Evolutionary conservation across 768 basidiomycete species (phyloP).

Genomic region (Boletus sp.): DNA sequence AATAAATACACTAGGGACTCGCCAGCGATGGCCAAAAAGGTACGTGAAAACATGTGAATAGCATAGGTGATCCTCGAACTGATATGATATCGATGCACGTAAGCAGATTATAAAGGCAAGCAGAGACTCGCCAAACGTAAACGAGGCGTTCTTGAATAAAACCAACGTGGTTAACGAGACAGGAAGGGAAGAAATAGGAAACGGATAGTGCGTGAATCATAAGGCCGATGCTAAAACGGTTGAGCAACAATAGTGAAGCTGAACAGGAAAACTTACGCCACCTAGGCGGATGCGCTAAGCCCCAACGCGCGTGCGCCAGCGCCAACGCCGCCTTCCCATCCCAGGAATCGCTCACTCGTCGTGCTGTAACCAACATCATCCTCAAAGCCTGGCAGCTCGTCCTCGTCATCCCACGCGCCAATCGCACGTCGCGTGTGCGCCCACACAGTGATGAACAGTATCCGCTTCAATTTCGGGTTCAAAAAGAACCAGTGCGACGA

Average conservation of each 20-base stretch:
- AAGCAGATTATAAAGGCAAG: background rate
- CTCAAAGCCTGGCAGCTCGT: slow-evolving; percentile 37
- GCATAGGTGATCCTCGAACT: slow-evolving; percentile 15
- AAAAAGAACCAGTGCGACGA: slow-evolving; percentile 97
- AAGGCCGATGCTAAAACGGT: slow-evolving; percentile 2
- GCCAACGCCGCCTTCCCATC: slow-evolving; percentile 76
- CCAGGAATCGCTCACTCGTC: slow-evolving; percentile 61
- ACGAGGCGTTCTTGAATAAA: background rate
- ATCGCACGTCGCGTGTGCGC: slow-evolving; percentile 67
- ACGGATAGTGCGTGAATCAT: background rate
- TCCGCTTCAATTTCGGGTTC: slow-evolving; percentile 88
- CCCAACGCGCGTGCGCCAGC: slow-evolving; percentile 85
- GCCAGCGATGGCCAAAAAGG: slow-evolving; percentile 18
- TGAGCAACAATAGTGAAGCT: slow-evolving; percentile 17
- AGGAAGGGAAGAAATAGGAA: background rate
- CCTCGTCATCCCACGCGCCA: slow-evolving; percentile 50
- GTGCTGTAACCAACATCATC: slow-evolving; percentile 36
- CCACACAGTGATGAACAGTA: slow-evolving; percentile 92
- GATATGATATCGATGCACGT: slow-evolving; percentile 21
- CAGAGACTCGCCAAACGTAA: background rate
- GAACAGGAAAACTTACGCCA: slow-evolving; percentile 25
- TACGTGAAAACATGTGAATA: slow-evolving; percentile 10
- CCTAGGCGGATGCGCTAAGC: slow-evolving; percentile 39
- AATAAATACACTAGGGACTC: slow-evolving; percentile 14
- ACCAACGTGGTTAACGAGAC: background rate